phyloP scores from a whole-genome alignment of 1,284 basidiomycete species.

The Trametes versicolor region DNA sequence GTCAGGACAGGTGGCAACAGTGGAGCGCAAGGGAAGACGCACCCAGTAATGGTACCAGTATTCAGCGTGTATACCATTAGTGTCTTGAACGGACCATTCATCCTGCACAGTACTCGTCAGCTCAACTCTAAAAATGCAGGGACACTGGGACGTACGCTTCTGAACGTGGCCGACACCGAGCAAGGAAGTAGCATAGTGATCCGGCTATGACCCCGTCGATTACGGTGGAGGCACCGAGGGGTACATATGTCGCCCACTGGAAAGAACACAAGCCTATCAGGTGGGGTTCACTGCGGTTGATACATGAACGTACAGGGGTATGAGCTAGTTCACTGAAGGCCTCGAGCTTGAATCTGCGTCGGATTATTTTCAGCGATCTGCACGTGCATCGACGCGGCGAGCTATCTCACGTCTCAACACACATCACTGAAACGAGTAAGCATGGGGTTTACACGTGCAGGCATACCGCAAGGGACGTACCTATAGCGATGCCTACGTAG shows the following conservation, averaged over 20 bases:
- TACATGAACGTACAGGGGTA: constrained; percentile 17
- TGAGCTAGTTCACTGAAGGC: constrained; percentile 22
- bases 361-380: neutral
- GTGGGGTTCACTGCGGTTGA: neutral
- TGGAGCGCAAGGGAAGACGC: neutral
- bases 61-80: constrained; percentile 39
- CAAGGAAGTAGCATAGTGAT: constrained; percentile 36
- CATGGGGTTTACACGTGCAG: neutral
- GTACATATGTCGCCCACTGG: constrained; percentile 38
- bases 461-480: constrained; percentile 7
- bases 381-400: neutral
- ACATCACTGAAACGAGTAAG: constrained; percentile 24
- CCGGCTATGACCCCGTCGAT: constrained; percentile 36
- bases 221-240: constrained; percentile 31
- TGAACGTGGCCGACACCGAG: constrained; percentile 32
- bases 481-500: constrained; percentile 21
- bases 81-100: constrained; percentile 31
- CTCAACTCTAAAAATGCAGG: too few relatives aligned
- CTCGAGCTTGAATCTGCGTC: constrained; percentile 25
- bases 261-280: neutral
- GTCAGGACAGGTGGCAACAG: too few relatives aligned
- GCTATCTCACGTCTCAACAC: constrained; percentile 31
- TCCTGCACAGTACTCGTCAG: constrained; percentile 17
- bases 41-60: constrained; percentile 39
- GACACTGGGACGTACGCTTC: constrained; percentile 24